These are phyloP conservation scores for Peronospora tabacina DNA, from an alignment of 352 stramenopile genomes.

Conservation along the genomic window DNA sequence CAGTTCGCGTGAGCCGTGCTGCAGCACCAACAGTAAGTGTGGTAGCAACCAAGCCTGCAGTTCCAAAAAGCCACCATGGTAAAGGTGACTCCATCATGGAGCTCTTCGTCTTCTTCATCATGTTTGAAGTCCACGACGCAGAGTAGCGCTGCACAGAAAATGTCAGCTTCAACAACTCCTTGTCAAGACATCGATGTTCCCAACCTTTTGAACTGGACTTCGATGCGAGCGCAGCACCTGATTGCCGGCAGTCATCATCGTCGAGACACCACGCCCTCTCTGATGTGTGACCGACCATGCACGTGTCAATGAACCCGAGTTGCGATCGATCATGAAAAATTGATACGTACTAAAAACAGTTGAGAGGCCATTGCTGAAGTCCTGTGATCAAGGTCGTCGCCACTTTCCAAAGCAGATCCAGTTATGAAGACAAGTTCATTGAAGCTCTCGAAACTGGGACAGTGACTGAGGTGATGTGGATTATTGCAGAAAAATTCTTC, in stretches of 20 bases:
- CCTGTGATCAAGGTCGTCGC: background rate
- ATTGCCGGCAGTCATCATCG: background rate
- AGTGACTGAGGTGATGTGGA: background rate
- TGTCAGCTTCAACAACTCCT: background rate
- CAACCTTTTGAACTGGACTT: constrained; percentile 16
- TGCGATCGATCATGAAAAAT: background rate
- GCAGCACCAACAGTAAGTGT: constrained; percentile 96
- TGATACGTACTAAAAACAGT: constrained; percentile 18
- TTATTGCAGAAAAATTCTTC: background rate
- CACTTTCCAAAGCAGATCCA: constrained; percentile 4
- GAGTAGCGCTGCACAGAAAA: constrained; percentile 18
- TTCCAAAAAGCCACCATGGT: constrained; percentile 91
- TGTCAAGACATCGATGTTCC: background rate
- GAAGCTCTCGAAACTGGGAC: background rate
- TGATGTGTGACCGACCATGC: constrained; percentile 1
- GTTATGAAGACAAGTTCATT: constrained; percentile 9
- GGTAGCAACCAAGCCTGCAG: constrained; percentile 81
- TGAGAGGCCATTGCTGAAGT: constrained; percentile 15
- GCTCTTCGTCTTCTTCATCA: constrained; percentile 27
- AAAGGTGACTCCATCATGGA: constrained; percentile 46
- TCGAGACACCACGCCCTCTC: constrained; percentile 10
- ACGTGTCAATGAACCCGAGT: background rate
- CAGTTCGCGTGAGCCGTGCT: constrained; percentile 91
- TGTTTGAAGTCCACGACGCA: constrained; percentile 22
- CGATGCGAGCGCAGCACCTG: constrained; percentile 6